A percentile compares a stretch with the other conserved stretches of the same genome.
phyloP scores from a whole-genome alignment of 2,329 filamentous ascomycete genomes.

The Fusarium mundagurra region DNA sequence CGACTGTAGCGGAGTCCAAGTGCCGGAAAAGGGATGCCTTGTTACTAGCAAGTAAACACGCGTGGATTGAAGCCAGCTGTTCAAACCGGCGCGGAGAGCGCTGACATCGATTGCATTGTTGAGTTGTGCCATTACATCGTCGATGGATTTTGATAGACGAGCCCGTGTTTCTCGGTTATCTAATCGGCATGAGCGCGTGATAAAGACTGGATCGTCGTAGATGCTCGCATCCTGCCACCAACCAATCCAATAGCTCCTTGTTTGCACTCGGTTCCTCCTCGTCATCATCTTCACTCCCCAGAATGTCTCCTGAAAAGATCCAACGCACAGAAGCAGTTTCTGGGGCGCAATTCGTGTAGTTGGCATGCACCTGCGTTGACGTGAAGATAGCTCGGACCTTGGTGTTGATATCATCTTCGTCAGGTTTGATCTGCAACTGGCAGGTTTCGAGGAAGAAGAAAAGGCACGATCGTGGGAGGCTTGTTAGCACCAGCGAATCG shows the following conservation, averaged over 20 bases:
- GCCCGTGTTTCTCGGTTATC: background rate
- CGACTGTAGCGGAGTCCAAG: background rate
- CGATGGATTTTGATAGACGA: background rate
- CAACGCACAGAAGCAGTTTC: background rate
- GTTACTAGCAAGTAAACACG: background rate
- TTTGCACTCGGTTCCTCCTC: background rate
- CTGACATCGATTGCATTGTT: background rate
- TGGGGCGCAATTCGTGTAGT: background rate
- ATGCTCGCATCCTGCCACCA: background rate
- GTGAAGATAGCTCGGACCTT: background rate
- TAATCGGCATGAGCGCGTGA: background rate
- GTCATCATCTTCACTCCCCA: background rate
- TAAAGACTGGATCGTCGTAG: background rate
- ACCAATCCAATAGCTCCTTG: background rate
- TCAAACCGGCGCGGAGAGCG: background rate
- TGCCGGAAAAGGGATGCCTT: background rate
- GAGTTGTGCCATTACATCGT: background rate
- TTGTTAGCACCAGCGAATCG: background rate
- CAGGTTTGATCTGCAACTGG: background rate
- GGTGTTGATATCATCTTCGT: background rate
- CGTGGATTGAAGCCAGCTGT: background rate
- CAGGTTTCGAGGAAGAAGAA: background rate
- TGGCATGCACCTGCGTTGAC: background rate
- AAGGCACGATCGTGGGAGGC: background rate
- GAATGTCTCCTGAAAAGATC: background rate